Percentiles rank a stretch among this genome's conserved stretches.
Conservation (phyloP, 139 green algal species). For the Coelastrella sp. region DNA sequence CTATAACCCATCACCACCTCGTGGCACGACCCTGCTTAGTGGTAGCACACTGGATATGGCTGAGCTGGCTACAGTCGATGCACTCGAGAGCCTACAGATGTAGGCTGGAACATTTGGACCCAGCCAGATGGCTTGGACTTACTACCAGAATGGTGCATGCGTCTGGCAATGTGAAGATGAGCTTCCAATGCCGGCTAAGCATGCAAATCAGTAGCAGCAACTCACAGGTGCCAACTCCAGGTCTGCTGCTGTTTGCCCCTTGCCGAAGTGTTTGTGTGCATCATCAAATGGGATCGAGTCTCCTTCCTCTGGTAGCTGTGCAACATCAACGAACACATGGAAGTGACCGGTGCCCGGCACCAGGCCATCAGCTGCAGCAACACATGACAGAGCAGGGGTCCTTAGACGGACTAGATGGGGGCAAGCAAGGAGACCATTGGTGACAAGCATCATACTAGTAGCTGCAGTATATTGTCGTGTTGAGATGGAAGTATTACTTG, state of each 20-base stretch:
- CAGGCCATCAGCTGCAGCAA: conserved; percentile 52
- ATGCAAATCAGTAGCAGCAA: not conserved
- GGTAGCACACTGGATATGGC: too few species aligned
- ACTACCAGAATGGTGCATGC: too few species aligned
- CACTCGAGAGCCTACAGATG: too few species aligned
- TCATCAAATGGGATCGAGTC: conserved; percentile 72
- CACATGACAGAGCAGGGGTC: not conserved
- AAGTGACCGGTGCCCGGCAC: conserved; percentile 65
- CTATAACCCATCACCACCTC: too few species aligned
- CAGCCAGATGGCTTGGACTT: too few species aligned
- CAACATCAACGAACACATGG: conserved; percentile 64
- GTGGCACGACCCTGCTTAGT: too few species aligned
- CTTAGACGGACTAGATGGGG: not conserved
- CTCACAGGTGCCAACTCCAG: conserved; percentile 56
- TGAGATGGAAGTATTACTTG: too few species aligned
- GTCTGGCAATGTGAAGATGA: too few species aligned
- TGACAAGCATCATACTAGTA: too few species aligned
- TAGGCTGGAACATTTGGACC: too few species aligned
- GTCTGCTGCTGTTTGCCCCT: conserved; percentile 67
- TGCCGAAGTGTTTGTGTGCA: conserved; percentile 75
- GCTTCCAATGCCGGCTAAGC: not conserved
- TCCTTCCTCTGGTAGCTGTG: conserved; percentile 49
- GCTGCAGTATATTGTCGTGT: too few species aligned
- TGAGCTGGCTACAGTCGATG: too few species aligned
- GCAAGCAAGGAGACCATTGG: not conserved